A percentile compares a stretch with the other conserved stretches of the same genome.
Evolutionary conservation across 768 basidiomycete species (phyloP).

Genomic region (Holtermanniella nyarrowii): DNA sequence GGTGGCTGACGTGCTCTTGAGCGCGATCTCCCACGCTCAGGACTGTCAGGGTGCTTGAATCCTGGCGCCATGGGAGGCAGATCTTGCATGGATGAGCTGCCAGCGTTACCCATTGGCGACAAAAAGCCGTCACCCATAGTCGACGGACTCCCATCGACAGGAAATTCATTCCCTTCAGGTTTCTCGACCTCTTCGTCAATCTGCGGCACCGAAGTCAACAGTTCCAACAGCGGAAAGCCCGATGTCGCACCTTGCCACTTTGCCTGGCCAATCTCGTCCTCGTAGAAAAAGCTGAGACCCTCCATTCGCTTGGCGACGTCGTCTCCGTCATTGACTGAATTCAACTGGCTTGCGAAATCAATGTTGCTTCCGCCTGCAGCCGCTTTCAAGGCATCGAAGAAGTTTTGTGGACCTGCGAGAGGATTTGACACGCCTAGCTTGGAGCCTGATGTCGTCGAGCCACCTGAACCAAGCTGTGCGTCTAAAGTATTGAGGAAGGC

Average conservation of each 20-base stretch:
- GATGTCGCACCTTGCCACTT: conserved; percentile 62
- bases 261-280: conserved; percentile 42
- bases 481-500: conserved; percentile 38
- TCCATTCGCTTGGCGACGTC: conserved; percentile 37
- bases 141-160: conserved; percentile 6
- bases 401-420: background rate
- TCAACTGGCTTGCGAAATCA: conserved; percentile 1
- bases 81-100: background rate
- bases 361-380: conserved; percentile 4
- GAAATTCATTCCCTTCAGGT: background rate
- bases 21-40: background rate
- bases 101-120: background rate
- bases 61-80: background rate
- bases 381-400: conserved; percentile 16
- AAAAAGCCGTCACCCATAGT: background rate
- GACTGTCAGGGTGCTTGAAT: background rate
- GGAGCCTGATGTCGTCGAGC: conserved; percentile 1
- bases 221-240: conserved; percentile 75
- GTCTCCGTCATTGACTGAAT: conserved; percentile 2
- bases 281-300: conserved; percentile 41
- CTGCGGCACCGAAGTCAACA: conserved; percentile 44
- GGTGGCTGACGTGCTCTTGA: conserved; percentile 1
- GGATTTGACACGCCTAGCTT: background rate
- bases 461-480: conserved; percentile 26
- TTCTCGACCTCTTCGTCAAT: conserved; percentile 53